phyloP scores from a whole-genome alignment of 305 asterid species.

The Ajuga reptans region DNA sequence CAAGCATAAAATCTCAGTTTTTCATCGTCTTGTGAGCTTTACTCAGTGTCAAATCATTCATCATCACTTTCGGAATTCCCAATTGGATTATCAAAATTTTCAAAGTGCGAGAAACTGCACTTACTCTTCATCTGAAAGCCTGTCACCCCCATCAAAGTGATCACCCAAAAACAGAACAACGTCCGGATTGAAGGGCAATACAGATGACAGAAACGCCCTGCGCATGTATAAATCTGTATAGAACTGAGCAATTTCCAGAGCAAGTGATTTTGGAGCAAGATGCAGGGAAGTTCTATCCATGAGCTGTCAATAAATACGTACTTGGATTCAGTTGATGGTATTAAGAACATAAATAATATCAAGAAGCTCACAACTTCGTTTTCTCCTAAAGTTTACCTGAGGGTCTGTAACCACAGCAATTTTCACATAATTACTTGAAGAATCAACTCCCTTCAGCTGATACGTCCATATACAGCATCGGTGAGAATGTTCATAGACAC shows the following conservation, averaged over 20 bases:
- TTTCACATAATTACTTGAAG: slow-evolving; percentile 50
- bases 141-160: slow-evolving; percentile 74
- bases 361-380: slow-evolving; percentile 6
- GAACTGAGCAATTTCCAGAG: slow-evolving; percentile 75
- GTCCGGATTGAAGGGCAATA: slow-evolving; percentile 79
- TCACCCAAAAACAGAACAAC: slow-evolving; percentile 82
- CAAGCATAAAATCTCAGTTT: not conserved
- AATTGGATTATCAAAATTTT: not conserved
- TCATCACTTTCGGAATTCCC: not conserved
- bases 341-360: not conserved
- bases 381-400: slow-evolving; percentile 44
- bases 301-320: slow-evolving; percentile 39
- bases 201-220: slow-evolving; percentile 72
- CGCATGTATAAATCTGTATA: slow-evolving; percentile 91
- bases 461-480: slow-evolving; percentile 19
- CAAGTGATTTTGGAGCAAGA: slow-evolving; percentile 70
- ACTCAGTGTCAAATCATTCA: not conserved
- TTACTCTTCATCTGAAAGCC: slow-evolving; percentile 79
- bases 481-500: slow-evolving; percentile 18
- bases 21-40: not conserved
- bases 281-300: slow-evolving; percentile 83
- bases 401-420: slow-evolving; percentile 84
- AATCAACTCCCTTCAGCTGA: slow-evolving; percentile 46
- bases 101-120: slow-evolving; percentile 18
- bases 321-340: not conserved